Base-by-base conservation (phyloP, 345 rosid genomes). In the Sisymbrium altissimum region DNA sequence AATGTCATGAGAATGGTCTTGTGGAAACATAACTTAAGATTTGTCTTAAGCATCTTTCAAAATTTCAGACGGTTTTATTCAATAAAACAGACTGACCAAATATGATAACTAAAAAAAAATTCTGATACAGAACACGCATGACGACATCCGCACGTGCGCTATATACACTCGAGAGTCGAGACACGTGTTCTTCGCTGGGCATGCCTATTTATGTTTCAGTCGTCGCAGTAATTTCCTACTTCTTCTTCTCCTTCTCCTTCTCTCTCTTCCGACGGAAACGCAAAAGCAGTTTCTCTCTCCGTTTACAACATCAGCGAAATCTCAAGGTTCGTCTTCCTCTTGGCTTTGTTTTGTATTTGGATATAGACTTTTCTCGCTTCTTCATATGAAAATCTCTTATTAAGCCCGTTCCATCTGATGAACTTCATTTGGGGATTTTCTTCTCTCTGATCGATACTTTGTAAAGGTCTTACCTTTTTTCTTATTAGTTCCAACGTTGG, bases 311-410 rank as follows among this genome's bases (percentile, higher is more conserved):
- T n/a, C 54, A 50, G 48, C 69, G 11, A 46, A 33, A 46, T 40
- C 71, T 56, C 62, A 70, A 77, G 68, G 72, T 71, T 59, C 7
- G 44, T 69, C 5, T 45, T 62, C 53, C 4, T 35, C 63, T 15
- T 75, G 9, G 2, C 29, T 15, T 5, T 32, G 19, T 54, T 15
- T 50, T 57, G 3, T 46, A 21, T 64, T 33, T 25, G 30, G 55
- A 43, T 43, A 44, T 43, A 15, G 21, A 55, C 19, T 3, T 9
- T 29, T 21, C 0, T 7, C 39, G 32, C 56, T 53, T 21, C n/a
- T 41, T 12, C 23, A 32, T 32, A 32, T 32, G 35, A 32, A 5
- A 6, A 32, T 32, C 35, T 5, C 1, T 1, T 7, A 32, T 32
- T 8, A 35, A 35, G 10, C 1, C 44, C 6, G 12, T 13, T 53